A percentile compares a stretch with the other conserved stretches of the same genome.
Conservation (phyloP, 768 basidiomycete species). For the Russula compacta region DNA sequence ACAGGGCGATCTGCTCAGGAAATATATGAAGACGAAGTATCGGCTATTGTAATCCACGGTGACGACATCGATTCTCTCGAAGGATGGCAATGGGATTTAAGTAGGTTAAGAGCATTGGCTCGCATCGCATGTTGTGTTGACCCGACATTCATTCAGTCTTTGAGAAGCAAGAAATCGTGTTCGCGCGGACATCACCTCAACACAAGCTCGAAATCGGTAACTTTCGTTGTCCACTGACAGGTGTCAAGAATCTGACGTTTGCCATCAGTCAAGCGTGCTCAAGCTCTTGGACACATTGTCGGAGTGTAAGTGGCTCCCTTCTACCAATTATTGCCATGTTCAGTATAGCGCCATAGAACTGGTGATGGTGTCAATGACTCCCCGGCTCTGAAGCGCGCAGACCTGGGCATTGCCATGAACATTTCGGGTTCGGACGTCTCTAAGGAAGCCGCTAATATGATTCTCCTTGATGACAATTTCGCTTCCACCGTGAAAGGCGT, state of each 20-base stretch:
- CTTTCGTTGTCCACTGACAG: slow-evolving; percentile 14
- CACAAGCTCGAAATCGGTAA: slow-evolving; percentile 66
- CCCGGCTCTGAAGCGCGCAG: slow-evolving; percentile 63
- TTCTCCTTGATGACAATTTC: slow-evolving; percentile 63
- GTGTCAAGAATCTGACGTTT: neutral
- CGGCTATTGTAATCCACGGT: slow-evolving; percentile 58
- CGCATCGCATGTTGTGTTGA: neutral
- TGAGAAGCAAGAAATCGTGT: slow-evolving; percentile 59
- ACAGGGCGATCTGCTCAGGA: slow-evolving; percentile 46
- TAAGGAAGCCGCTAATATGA: slow-evolving; percentile 70
- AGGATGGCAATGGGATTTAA: slow-evolving; percentile 70
- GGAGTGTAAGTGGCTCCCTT: slow-evolving; percentile 45
- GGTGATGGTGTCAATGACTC: slow-evolving; percentile 70
- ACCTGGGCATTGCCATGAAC: slow-evolving; percentile 69
- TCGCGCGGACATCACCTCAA: slow-evolving; percentile 62
- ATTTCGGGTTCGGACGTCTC: slow-evolving; percentile 67
- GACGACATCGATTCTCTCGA: slow-evolving; percentile 58
- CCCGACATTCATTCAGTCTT: slow-evolving; percentile 39
- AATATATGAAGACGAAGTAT: slow-evolving; percentile 60
- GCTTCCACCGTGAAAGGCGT: slow-evolving; percentile 67
- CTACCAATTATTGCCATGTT: neutral
- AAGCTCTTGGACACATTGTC: slow-evolving; percentile 62
- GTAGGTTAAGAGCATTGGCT: slow-evolving; percentile 29
- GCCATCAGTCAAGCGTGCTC: slow-evolving; percentile 54
- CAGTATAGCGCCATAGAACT: slow-evolving; percentile 32